These are phyloP conservation scores for Logfia minima DNA, from an alignment of 129 eudicot species.

Conservation along the genomic window DNA sequence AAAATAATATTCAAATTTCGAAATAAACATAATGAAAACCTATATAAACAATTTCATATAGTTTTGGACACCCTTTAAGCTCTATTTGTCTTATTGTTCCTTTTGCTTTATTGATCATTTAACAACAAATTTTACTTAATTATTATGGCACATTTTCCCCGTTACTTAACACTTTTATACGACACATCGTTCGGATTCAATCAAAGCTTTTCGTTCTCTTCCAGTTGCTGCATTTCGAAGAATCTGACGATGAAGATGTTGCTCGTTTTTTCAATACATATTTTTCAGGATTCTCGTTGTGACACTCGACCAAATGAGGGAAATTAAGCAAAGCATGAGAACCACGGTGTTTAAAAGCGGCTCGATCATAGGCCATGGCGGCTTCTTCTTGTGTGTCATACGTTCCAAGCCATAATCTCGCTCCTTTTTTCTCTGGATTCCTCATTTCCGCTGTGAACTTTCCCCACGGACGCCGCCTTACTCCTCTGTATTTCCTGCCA, in stretches of 20 bases:
- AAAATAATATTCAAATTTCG: too few relatives aligned
- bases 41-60: too few relatives aligned
- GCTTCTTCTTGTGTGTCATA: constrained; percentile 26
- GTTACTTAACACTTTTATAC: too few relatives aligned
- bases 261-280: not conserved
- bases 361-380: constrained; percentile 28
- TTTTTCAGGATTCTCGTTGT: not conserved
- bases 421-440: constrained; percentile 25
- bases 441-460: constrained; percentile 37
- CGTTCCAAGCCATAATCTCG: constrained; percentile 32
- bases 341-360: constrained; percentile 30
- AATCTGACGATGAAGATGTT: constrained; percentile 9
- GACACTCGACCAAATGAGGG: constrained; percentile 19
- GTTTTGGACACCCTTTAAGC: too few relatives aligned
- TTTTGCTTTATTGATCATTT: too few relatives aligned
- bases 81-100: too few relatives aligned
- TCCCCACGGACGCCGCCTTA: constrained; percentile 29
- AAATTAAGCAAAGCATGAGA: constrained; percentile 30
- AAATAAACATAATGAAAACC: too few relatives aligned
- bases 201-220: too few relatives aligned
- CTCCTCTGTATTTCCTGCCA: constrained; percentile 26
- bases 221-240: not conserved
- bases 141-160: too few relatives aligned
- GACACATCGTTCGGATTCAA: too few relatives aligned
- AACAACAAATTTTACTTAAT: too few relatives aligned